Percentiles rank a stretch among this genome's conserved stretches.
Evolutionary conservation across 768 basidiomycete genomes (phyloP).

Genomic region (Tubosaeta sp.): DNA sequence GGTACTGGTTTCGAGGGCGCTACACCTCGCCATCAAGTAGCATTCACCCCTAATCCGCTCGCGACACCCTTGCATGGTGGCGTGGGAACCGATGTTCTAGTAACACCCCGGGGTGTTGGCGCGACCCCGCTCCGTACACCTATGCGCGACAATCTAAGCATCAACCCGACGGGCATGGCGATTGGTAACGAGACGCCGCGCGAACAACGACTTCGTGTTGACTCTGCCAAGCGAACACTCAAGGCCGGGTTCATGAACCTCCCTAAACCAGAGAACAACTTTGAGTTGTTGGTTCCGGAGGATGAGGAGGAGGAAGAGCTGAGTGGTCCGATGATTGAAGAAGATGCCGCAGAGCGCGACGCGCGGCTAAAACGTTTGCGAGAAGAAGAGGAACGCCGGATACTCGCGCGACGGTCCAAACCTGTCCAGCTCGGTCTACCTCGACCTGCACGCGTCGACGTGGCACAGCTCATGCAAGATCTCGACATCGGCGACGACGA

Average conservation of each 20-base stretch:
- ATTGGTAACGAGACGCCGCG: constrained; percentile 67
- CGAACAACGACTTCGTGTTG: constrained; percentile 59
- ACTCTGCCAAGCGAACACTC: constrained; percentile 70
- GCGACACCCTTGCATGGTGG: constrained; percentile 71
- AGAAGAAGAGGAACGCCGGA: constrained; percentile 76
- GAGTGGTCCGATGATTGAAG: constrained; percentile 39
- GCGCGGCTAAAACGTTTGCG: constrained; percentile 57
- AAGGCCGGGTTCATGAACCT: constrained; percentile 77
- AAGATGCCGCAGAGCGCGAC: constrained; percentile 94
- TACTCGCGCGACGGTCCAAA: constrained; percentile 77
- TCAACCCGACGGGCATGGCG: constrained; percentile 70
- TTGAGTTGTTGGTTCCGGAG: constrained; percentile 89
- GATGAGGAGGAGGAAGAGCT: constrained; percentile 58
- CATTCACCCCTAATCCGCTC: constrained; percentile 95
- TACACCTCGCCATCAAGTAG: constrained; percentile 85
- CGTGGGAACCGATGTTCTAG: constrained; percentile 40
- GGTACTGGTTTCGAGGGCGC: constrained; percentile 94
- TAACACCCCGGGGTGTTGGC: constrained; percentile 53
- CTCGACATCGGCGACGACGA: constrained; percentile 52
- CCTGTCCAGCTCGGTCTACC: constrained; percentile 81
- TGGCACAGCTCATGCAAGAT: constrained; percentile 55
- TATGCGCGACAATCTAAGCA: constrained; percentile 83
- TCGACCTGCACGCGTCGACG: constrained; percentile 79
- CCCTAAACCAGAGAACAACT: constrained; percentile 95
- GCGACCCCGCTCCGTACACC: constrained; percentile 93